Conservation (phyloP, 1,139 yeast genomes). For the Suhomyces yuchorum region DNA sequence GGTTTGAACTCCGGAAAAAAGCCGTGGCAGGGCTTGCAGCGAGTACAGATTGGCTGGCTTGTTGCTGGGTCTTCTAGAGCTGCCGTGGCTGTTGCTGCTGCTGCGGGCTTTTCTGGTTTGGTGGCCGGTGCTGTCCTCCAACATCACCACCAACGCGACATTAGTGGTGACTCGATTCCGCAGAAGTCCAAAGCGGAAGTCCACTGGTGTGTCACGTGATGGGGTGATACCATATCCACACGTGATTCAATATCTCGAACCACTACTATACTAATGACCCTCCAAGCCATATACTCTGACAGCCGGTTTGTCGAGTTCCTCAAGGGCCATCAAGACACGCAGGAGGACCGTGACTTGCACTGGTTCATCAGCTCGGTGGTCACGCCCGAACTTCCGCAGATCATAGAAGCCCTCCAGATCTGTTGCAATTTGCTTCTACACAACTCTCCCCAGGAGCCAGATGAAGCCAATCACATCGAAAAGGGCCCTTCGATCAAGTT, state of each 20-base stretch:
- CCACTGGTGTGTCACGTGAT: too few relatives aligned
- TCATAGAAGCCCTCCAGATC: constrained; percentile 43
- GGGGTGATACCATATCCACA: too few relatives aligned
- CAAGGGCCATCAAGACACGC: constrained; percentile 9
- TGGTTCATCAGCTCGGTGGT: constrained; percentile 40
- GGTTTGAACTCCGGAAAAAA: too few relatives aligned
- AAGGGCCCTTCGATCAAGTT: constrained; percentile 44
- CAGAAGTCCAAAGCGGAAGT: too few relatives aligned
- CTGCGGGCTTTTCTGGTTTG: too few relatives aligned
- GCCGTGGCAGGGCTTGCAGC: too few relatives aligned
- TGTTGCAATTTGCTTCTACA: constrained; percentile 41
- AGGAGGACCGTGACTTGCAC: constrained; percentile 41
- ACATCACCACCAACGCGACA: too few relatives aligned
- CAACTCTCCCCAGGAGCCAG: constrained; percentile 45
- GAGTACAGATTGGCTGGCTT: too few relatives aligned
- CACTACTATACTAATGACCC: constrained; percentile 1
- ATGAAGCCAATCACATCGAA: constrained; percentile 27
- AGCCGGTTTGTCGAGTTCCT: constrained; percentile 8
- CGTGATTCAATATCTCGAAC: neutral
- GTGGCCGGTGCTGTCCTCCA: too few relatives aligned
- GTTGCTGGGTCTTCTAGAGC: too few relatives aligned
- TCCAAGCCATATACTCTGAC: constrained; percentile 6
- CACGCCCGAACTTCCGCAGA: constrained; percentile 42
- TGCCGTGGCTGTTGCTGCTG: too few relatives aligned
- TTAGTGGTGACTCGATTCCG: too few relatives aligned